A percentile compares a stretch with the other conserved stretches of the same genome.
Evolutionary conservation across 192 early-diverging fungal species (phyloP).

Genomic region (Gryganskiella cystojenkinii): DNA sequence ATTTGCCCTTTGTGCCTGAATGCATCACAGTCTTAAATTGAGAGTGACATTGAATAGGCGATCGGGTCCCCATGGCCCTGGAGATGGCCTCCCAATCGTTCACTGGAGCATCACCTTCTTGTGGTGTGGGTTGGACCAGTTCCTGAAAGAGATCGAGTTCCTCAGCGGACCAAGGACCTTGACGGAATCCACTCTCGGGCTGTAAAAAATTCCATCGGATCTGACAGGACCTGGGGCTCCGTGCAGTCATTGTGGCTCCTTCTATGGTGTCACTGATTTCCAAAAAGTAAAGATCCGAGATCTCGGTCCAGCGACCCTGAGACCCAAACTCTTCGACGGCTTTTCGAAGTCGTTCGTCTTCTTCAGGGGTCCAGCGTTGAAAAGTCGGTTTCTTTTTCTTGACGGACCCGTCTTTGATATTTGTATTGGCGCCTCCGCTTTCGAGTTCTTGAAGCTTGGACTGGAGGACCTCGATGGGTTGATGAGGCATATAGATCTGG

Average conservation of each 20-base stretch:
- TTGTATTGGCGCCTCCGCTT: background rate
- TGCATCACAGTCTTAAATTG: conserved; percentile 44
- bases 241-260: background rate
- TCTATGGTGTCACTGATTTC: background rate
- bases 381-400: conserved; percentile 15
- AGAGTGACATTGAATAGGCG: conserved; percentile 33
- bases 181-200: background rate
- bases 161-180: conserved; percentile 22
- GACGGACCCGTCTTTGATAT: too few species aligned
- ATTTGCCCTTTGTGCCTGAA: conserved; percentile 37
- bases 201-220: conserved; percentile 35
- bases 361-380: conserved; percentile 30
- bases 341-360: conserved; percentile 10
- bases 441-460: conserved; percentile 5
- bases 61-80: conserved; percentile 19
- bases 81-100: conserved; percentile 42
- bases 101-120: too few species aligned
- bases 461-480: conserved; percentile 14
- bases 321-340: conserved; percentile 1
- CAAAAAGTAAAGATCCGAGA: conserved; percentile 19
- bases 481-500: conserved; percentile 31
- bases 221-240: conserved; percentile 36
- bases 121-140: conserved; percentile 9
- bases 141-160: conserved; percentile 31
- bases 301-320: conserved; percentile 1